Percentiles rank a stretch among this genome's conserved stretches.
Evolutionary conservation across 2,329 filamentous ascomycete genomes (phyloP).

Genomic region (Fusarium sp.): DNA sequence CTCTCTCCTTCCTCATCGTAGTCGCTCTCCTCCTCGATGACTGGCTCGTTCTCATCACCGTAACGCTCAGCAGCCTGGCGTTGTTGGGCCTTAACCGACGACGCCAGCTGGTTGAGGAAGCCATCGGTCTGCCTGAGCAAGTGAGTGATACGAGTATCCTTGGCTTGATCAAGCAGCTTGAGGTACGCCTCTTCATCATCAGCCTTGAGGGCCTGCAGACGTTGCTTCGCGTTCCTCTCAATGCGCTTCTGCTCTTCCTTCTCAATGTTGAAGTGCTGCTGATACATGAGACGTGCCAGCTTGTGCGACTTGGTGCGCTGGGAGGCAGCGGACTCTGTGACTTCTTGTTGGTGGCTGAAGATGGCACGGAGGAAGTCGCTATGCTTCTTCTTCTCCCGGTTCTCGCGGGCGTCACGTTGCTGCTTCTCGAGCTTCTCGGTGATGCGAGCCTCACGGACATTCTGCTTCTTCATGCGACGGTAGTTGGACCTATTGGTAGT

Average conservation of each 20-base stretch:
- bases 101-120: constrained; percentile 94
- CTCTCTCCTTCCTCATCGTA: constrained; percentile 76
- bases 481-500: constrained; percentile 93
- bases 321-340: constrained; percentile 73
- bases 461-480: constrained; percentile 97
- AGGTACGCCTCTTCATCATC: constrained; percentile 99
- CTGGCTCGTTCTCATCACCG: constrained; percentile 68
- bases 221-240: constrained; percentile 97
- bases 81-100: constrained; percentile 94
- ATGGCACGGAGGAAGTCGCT: constrained; percentile 91
- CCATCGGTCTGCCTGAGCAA: constrained; percentile 96
- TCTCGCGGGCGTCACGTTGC: constrained; percentile 94
- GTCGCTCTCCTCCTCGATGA: constrained; percentile 73
- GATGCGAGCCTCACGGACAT: constrained; percentile 91
- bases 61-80: constrained; percentile 84
- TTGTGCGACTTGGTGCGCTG: constrained; percentile 84
- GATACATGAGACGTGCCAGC: constrained; percentile 88
- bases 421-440: constrained; percentile 99
- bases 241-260: constrained; percentile 99
- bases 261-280: constrained; percentile 95
- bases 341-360: constrained; percentile 82
- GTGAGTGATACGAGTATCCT: constrained; percentile 99
- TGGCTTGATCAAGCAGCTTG: constrained; percentile 96
- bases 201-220: constrained; percentile 97
- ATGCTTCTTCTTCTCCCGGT: constrained; percentile 98